These are phyloP conservation scores for Strobilomyces confusus DNA, from an alignment of 768 basidiomycete genomes.

Conservation along the genomic window DNA sequence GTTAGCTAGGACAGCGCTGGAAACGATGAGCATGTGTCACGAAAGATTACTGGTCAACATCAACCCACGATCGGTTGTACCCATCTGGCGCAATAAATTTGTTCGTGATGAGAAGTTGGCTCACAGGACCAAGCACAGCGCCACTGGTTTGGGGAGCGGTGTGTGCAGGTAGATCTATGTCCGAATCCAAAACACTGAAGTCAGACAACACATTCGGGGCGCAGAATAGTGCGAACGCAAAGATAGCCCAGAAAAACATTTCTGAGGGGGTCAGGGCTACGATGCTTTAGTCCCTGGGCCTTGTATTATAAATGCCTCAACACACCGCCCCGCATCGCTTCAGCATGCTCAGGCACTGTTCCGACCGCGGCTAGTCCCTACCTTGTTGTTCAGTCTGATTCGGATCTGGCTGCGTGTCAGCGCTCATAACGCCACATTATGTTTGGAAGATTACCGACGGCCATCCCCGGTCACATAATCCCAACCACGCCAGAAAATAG, in stretches of 20 bases:
- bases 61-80: conserved; percentile 3
- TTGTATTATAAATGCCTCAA: neutral
- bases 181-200: neutral
- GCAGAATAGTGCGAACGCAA: conserved; percentile 3
- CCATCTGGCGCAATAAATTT: conserved; percentile 1
- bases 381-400: neutral
- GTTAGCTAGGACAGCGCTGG: neutral
- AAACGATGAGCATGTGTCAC: neutral
- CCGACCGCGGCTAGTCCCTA: neutral
- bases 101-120: neutral
- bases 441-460: neutral
- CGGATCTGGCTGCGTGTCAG: neutral
- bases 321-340: neutral
- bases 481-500: neutral
- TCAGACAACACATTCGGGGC: neutral
- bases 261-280: neutral
- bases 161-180: neutral
- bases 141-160: neutral
- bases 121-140: neutral
- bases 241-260: neutral
- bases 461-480: neutral
- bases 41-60: neutral
- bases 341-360: neutral
- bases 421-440: neutral
- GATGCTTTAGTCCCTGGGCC: neutral